phyloP scores from a whole-genome alignment of 768 basidiomycete genomes.

The Solioccasus polychromus region DNA sequence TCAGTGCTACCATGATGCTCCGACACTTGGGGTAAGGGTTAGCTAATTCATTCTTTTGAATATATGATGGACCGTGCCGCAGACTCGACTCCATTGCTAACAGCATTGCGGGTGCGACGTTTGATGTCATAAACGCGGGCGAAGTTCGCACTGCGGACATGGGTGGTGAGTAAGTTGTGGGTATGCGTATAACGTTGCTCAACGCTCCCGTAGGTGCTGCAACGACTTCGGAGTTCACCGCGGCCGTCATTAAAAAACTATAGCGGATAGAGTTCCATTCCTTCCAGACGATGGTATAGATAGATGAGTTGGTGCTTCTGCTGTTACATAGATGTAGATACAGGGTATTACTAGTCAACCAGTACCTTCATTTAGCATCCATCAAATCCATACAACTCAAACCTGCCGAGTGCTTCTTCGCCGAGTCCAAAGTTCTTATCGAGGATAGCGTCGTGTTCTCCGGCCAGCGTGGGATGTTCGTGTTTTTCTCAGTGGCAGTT shows the following conservation, averaged over 20 bases:
- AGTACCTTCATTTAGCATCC: constrained; percentile 15
- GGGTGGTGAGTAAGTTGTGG: constrained; percentile 62
- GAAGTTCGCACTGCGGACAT: constrained; percentile 93
- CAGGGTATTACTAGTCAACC: constrained; percentile 14
- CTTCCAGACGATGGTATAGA: background rate
- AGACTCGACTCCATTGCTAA: constrained; percentile 93
- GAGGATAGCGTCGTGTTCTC: constrained; percentile 46
- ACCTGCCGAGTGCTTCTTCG: constrained; percentile 13
- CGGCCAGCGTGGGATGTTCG: constrained; percentile 42
- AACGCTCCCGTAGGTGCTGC: constrained; percentile 61
- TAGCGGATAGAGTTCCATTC: constrained; percentile 21
- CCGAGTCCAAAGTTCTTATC: constrained; percentile 49
- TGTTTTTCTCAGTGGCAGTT: constrained; percentile 40
- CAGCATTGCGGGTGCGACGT: constrained; percentile 87
- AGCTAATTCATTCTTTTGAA: constrained; percentile 12
- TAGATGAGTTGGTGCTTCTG: constrained; percentile 2
- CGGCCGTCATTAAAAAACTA: constrained; percentile 84
- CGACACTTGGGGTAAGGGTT: constrained; percentile 85
- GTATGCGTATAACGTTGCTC: constrained; percentile 2
- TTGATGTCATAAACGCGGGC: constrained; percentile 86
- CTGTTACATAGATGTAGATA: constrained; percentile 26
- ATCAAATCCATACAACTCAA: background rate
- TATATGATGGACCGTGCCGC: constrained; percentile 7
- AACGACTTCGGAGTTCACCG: constrained; percentile 93
- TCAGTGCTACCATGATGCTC: constrained; percentile 97